phyloP scores from a whole-genome alignment of 495 filamentous ascomycete species.

The Tuber aestivum region DNA sequence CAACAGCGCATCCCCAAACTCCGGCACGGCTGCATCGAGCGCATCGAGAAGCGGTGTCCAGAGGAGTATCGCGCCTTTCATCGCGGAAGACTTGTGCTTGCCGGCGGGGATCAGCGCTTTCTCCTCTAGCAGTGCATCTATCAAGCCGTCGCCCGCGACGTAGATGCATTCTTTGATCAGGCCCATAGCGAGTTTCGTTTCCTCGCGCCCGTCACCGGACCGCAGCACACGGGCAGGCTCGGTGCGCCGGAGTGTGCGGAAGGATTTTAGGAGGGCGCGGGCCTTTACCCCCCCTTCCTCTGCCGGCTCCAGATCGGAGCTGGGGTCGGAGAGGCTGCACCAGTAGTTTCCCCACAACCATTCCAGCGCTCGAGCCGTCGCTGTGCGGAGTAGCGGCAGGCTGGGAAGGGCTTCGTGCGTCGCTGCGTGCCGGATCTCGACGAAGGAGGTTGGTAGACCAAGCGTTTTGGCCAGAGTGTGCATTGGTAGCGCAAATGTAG shows the following conservation, averaged over 20 bases:
- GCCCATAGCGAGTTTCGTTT: conserved; percentile 22
- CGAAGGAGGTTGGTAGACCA: conserved; percentile 73
- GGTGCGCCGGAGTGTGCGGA: conserved; percentile 12
- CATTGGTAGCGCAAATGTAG: conserved; percentile 69
- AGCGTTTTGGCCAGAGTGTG: conserved; percentile 69
- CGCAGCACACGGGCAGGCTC: conserved; percentile 22
- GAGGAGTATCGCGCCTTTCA: conserved; percentile 37
- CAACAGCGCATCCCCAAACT: conserved; percentile 29
- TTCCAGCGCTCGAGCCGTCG: conserved; percentile 60
- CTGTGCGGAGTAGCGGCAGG: conserved; percentile 60
- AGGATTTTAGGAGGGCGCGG: conserved; percentile 8
- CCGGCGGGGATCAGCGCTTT: conserved; percentile 39
- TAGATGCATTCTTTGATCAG: conserved; percentile 39
- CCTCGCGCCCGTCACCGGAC: conserved; percentile 19
- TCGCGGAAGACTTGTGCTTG: conserved; percentile 33
- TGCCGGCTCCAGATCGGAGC: not conserved
- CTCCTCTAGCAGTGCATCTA: conserved; percentile 40
- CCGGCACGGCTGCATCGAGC: conserved; percentile 24
- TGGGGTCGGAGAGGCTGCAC: conserved; percentile 47
- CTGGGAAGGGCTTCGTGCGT: conserved; percentile 82
- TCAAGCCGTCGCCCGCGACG: conserved; percentile 26
- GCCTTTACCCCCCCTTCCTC: not conserved
- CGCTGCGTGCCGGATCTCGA: conserved; percentile 82
- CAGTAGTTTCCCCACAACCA: conserved; percentile 93
- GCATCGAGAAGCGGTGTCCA: conserved; percentile 35